Conservation (phyloP, 768 basidiomycete species). For the Strobilomyces echinocephalus region DNA sequence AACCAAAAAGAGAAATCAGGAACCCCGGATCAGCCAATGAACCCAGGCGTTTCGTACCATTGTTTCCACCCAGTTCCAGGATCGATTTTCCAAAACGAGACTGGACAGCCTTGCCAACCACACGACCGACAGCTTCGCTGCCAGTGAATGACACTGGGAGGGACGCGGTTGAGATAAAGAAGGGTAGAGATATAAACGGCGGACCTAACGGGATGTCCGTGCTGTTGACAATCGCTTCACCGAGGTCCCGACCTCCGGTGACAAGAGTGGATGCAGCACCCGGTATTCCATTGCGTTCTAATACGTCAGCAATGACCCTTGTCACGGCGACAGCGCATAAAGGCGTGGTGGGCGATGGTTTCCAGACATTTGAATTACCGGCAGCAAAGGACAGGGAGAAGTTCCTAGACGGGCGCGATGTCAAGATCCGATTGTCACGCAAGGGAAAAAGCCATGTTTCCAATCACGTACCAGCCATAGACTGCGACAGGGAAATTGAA, state of each 20-base stretch:
- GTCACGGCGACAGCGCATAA: conserved; percentile 89
- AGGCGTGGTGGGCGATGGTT: conserved; percentile 86
- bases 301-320: conserved; percentile 72
- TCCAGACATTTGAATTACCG: conserved; percentile 94
- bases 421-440: conserved; percentile 7
- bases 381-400: conserved; percentile 81
- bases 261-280: conserved; percentile 82
- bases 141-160: conserved; percentile 88
- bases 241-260: conserved; percentile 77
- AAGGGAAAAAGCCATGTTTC: not conserved
- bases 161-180: not conserved
- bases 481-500: conserved; percentile 98
- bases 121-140: conserved; percentile 79
- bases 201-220: conserved; percentile 73
- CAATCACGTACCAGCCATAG: conserved; percentile 67
- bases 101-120: conserved; percentile 85
- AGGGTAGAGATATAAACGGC: conserved; percentile 7
- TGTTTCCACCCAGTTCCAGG: conserved; percentile 93
- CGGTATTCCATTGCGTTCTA: conserved; percentile 78
- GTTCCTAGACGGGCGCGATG: conserved; percentile 57
- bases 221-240: conserved; percentile 74
- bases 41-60: conserved; percentile 49
- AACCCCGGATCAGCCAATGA: conserved; percentile 18
- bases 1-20: conserved; percentile 14
- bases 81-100: conserved; percentile 86